Evolutionary conservation across 495 filamentous ascomycete genomes (phyloP).

Genomic region (Talaromyces liani): DNA sequence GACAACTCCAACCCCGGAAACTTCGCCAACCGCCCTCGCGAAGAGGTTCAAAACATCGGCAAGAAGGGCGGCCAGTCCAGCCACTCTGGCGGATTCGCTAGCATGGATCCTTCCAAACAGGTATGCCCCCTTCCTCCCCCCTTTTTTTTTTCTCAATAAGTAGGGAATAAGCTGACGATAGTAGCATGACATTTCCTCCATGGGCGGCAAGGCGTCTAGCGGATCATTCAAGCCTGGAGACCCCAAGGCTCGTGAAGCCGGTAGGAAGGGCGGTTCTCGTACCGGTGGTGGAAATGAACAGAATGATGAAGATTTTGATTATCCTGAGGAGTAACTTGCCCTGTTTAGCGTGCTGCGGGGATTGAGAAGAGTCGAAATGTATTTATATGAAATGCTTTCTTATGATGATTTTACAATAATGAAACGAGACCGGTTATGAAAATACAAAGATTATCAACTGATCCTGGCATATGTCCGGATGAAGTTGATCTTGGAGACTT

Average conservation of each 20-base stretch:
- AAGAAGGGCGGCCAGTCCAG: constrained; percentile 43
- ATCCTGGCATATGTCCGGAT: not conserved
- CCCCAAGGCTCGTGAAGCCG: constrained; percentile 37
- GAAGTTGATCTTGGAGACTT: not conserved
- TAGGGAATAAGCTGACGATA: not conserved
- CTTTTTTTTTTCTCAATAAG: constrained; percentile 7
- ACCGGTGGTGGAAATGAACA: not conserved
- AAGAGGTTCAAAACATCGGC: constrained; percentile 48
- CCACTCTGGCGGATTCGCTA: constrained; percentile 23
- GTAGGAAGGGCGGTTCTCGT: constrained; percentile 32
- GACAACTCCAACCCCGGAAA: constrained; percentile 51
- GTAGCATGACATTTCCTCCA: constrained; percentile 40
- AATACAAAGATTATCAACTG: not conserved
- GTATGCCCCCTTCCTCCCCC: constrained; percentile 19
- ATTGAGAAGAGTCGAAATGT: not conserved
- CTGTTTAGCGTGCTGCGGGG: not conserved
- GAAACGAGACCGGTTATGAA: not conserved
- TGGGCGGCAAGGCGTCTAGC: constrained; percentile 44
- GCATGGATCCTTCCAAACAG: constrained; percentile 29
- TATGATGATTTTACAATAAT: not conserved
- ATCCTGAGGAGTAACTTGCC: not conserved
- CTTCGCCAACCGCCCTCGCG: constrained; percentile 55
- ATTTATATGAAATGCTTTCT: not conserved
- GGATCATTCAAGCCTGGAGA: constrained; percentile 42
- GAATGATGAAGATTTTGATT: not conserved